phyloP scores from a whole-genome alignment of 2,329 filamentous ascomycete genomes.

The Aspergillus calidoustus region DNA sequence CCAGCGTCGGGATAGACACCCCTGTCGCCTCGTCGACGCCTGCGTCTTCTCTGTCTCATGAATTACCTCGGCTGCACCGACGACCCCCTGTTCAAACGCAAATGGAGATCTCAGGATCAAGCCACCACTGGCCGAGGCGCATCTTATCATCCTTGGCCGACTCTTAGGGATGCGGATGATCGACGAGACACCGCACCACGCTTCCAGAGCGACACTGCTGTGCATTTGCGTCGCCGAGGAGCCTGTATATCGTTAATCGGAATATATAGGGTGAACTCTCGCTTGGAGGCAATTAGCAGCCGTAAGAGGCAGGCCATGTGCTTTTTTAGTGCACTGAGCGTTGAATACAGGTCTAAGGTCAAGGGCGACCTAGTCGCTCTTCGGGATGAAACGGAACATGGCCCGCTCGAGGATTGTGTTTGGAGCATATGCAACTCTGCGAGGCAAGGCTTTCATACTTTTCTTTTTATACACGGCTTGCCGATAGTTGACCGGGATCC shows the following conservation, averaged over 20 bases:
- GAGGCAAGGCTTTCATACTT: not conserved
- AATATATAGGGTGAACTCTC: no score
- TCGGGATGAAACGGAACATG: not conserved
- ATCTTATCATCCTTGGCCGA: slow-evolving; percentile 27
- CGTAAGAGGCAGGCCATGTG: no score
- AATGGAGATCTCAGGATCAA: slow-evolving; percentile 34
- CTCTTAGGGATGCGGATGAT: slow-evolving; percentile 27
- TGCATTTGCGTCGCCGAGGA: slow-evolving; percentile 27
- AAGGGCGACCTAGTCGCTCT: slow-evolving; percentile 64
- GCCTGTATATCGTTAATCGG: slow-evolving; percentile 22
- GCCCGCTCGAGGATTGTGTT: not conserved
- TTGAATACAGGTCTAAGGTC: slow-evolving; percentile 25
- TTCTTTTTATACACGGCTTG: no score
- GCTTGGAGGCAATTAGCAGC: no score
- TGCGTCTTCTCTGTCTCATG: not conserved
- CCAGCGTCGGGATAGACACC: not conserved
- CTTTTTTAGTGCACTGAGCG: no score
- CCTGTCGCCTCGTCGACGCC: not conserved
- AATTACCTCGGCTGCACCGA: not conserved
- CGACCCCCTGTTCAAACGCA: no score
- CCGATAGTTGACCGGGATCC: no score
- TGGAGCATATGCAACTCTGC: not conserved
- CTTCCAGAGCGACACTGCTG: slow-evolving; percentile 30
- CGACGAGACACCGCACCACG: slow-evolving; percentile 29
- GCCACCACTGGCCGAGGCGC: slow-evolving; percentile 30